Percentiles rank a stretch among this genome's conserved stretches.
These are phyloP conservation scores for Entophlyctis luteolus DNA, from an alignment of 192 early-diverging fungal genomes.

Conservation along the genomic window DNA sequence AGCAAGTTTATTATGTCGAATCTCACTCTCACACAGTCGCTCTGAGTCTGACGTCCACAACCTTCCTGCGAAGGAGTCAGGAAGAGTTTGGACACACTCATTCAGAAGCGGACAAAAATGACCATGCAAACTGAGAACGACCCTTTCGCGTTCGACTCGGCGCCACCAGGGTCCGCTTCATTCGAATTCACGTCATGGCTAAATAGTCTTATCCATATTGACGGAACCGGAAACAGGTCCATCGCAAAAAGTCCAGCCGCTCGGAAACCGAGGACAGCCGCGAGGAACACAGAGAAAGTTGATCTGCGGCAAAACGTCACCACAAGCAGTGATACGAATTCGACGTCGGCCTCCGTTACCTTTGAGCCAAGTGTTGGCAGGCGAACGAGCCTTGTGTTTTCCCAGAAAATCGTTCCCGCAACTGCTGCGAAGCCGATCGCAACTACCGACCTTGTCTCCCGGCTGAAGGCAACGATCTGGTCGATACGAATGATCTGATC, in stretches of 20 bases:
- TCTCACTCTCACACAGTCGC: neutral
- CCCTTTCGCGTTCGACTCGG: slow-evolving; percentile 1
- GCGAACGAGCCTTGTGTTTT: slow-evolving; percentile 32
- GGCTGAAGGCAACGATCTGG: slow-evolving; percentile 48
- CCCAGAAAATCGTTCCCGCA: slow-evolving; percentile 37
- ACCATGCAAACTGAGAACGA: neutral
- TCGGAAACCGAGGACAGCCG: neutral
- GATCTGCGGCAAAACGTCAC: neutral
- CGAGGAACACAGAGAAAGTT: neutral
- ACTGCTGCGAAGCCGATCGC: slow-evolving; percentile 44
- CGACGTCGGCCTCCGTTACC: neutral
- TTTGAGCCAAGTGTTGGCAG: neutral
- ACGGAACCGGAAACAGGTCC: neutral
- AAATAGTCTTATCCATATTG: neutral
- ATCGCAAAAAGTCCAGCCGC: neutral
- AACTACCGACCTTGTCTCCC: slow-evolving; percentile 45
- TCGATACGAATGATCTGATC: neutral
- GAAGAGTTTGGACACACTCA: too few species aligned
- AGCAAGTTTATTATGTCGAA: too few species aligned
- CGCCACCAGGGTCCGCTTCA: neutral
- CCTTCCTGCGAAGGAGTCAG: neutral
- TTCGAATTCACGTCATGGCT: neutral
- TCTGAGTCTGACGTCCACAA: neutral
- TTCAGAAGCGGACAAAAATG: neutral
- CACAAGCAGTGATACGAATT: neutral